phyloP scores from a whole-genome alignment of 306 rosid genomes.

The Coriaria nepalensis region DNA sequence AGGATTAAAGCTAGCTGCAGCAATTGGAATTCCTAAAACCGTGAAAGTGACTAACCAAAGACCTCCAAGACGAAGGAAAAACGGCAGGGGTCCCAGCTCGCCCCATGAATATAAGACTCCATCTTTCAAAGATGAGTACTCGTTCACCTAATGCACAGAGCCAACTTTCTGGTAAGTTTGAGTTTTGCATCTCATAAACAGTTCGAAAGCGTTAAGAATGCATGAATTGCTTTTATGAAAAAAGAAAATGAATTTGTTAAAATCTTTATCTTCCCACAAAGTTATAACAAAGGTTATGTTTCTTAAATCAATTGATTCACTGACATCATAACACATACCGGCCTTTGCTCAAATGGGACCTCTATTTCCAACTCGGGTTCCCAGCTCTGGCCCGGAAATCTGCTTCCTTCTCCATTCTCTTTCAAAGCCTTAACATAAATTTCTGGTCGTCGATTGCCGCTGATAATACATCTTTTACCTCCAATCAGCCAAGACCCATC shows the following conservation, averaged over 20 bases:
- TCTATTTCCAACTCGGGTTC: conserved; percentile 79
- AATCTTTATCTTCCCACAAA: not conserved
- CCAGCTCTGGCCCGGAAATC: conserved; percentile 71
- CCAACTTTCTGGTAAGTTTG: conserved; percentile 5
- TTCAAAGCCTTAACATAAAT: conserved; percentile 46
- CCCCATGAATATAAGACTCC: conserved; percentile 81
- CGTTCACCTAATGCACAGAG: conserved; percentile 57
- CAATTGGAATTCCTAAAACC: conserved; percentile 65
- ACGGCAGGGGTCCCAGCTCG: conserved; percentile 70
- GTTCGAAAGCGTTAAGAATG: not conserved
- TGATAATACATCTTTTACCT: conserved; percentile 16
- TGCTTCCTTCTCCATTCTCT: conserved; percentile 58
- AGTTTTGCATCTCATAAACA: not conserved
- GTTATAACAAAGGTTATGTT: no score
- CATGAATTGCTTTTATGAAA: conserved; percentile 3
- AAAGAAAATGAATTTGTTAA: conserved; percentile 5
- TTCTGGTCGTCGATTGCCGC: conserved; percentile 21
- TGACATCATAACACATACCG: conserved; percentile 35
- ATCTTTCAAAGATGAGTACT: conserved; percentile 78
- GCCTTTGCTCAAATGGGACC: conserved; percentile 91
- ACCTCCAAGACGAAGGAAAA: conserved; percentile 89
- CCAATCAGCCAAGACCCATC: conserved; percentile 36
- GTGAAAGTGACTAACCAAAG: conserved; percentile 76
- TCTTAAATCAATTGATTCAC: not conserved
- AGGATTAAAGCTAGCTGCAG: conserved; percentile 97